Evolutionary conservation across 164 flowering plant species (phyloP).

Genomic region (Nymphaea colorata): DNA sequence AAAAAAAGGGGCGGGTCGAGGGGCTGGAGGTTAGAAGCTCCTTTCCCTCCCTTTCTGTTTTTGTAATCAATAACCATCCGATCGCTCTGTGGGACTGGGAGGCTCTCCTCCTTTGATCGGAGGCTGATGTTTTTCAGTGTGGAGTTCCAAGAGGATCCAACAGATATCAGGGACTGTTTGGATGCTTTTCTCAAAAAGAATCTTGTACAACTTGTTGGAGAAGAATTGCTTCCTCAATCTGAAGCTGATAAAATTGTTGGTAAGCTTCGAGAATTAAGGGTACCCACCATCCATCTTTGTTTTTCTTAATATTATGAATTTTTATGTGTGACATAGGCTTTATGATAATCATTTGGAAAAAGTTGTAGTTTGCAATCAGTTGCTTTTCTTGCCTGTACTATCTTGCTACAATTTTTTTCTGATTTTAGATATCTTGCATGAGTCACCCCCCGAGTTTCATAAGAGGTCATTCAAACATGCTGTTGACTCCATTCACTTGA

Average conservation of each 20-base stretch:
- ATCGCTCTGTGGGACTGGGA: too few relatives aligned
- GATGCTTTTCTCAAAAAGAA: slow-evolving; percentile 38
- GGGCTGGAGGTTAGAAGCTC: too few relatives aligned
- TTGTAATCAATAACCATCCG: too few relatives aligned
- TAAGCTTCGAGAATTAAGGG: slow-evolving; percentile 83
- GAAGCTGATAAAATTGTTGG: slow-evolving; percentile 88
- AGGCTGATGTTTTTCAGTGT: slow-evolving; percentile 29
- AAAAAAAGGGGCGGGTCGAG: too few relatives aligned
- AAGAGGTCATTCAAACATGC: slow-evolving; percentile 85
- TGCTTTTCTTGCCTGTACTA: too few relatives aligned
- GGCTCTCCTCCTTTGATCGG: too few relatives aligned
- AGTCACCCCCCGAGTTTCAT: slow-evolving; percentile 87
- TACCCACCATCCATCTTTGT: slow-evolving; percentile 3
- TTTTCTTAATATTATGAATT: too few relatives aligned
- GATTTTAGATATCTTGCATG: slow-evolving; percentile 30
- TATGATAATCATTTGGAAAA: too few relatives aligned
- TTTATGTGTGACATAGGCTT: too few relatives aligned
- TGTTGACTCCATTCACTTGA: slow-evolving; percentile 63
- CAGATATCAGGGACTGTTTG: slow-evolving; percentile 37
- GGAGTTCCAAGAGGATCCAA: slow-evolving; percentile 35
- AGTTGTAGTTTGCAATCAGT: too few relatives aligned
- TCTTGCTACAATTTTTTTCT: too few relatives aligned
- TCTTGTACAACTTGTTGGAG: slow-evolving; percentile 31
- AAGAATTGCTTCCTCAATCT: slow-evolving; percentile 75
- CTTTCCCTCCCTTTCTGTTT: too few relatives aligned